These are phyloP conservation scores for Thamnidium elegans DNA, from an alignment of 192 early-diverging fungal species.

Conservation along the genomic window DNA sequence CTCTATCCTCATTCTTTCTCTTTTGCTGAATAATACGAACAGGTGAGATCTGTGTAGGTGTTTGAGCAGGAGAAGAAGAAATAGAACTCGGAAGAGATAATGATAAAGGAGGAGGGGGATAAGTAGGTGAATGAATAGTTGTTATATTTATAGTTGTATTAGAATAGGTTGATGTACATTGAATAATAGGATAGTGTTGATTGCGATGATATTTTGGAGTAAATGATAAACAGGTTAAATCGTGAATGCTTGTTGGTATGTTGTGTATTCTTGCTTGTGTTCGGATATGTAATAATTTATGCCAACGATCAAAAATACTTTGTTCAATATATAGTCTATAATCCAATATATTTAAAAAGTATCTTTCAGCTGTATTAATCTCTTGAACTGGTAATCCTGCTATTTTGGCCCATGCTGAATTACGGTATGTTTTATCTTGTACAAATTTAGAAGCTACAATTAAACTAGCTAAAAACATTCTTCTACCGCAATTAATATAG, in stretches of 20 bases:
- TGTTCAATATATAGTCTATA: constrained; percentile 70
- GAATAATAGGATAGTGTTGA: too few relatives aligned
- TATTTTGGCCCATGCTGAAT: constrained; percentile 90
- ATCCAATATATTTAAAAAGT: constrained; percentile 77
- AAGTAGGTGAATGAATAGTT: neutral
- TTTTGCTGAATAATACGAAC: constrained; percentile 4
- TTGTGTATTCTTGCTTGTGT: constrained; percentile 14
- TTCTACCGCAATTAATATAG: constrained; percentile 65
- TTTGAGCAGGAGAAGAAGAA: constrained; percentile 23
- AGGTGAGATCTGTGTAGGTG: constrained; percentile 18
- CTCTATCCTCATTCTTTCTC: neutral
- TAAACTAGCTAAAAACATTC: constrained; percentile 82
- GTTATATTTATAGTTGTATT: too few relatives aligned
- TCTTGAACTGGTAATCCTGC: constrained; percentile 76
- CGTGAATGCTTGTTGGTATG: constrained; percentile 3
- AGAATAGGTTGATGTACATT: neutral
- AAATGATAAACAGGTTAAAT: constrained; percentile 12
- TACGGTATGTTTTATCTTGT: constrained; percentile 84
- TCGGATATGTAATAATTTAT: constrained; percentile 29
- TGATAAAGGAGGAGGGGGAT: constrained; percentile 3
- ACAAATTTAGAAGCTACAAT: constrained; percentile 90
- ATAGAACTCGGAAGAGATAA: constrained; percentile 22
- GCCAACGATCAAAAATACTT: constrained; percentile 39
- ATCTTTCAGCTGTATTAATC: constrained; percentile 82
- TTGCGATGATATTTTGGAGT: neutral